Conservation (phyloP, 2,329 filamentous ascomycete genomes). For the Aspergillus pseudonomiae region DNA sequence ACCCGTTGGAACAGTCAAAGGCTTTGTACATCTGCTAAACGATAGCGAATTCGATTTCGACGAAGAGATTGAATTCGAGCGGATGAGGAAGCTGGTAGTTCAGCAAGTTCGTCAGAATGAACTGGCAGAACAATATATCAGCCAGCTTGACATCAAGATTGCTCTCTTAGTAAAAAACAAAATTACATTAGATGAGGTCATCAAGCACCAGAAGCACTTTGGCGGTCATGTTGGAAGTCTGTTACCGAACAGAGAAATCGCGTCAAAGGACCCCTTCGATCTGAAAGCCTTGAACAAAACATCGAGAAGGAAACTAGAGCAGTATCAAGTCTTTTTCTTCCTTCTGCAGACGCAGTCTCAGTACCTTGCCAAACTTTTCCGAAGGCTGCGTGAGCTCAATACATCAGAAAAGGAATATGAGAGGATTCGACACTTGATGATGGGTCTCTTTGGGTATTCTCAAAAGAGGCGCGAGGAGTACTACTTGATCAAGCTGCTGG, state of each 20-base stretch:
- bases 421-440: constrained; percentile 87
- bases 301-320: constrained; percentile 90
- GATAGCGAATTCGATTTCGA: constrained; percentile 99
- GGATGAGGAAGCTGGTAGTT: constrained; percentile 91
- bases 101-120: constrained; percentile 98
- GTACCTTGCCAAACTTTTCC: constrained; percentile 88
- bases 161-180: constrained; percentile 98
- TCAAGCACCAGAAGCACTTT: constrained; percentile 94
- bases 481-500: constrained; percentile 86
- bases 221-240: constrained; percentile 85
- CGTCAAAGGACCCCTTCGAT: constrained; percentile 89
- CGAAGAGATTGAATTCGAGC: constrained; percentile 95
- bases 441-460: constrained; percentile 95
- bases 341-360: constrained; percentile 94
- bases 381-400: constrained; percentile 77
- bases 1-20: constrained; percentile 94
- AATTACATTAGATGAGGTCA: constrained; percentile 96
- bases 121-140: constrained; percentile 95
- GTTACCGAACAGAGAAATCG: constrained; percentile 83
- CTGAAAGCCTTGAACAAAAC: constrained; percentile 97
- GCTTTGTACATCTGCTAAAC: constrained; percentile 95
- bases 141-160: constrained; percentile 98
- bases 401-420: constrained; percentile 91
- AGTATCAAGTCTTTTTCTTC: constrained; percentile 98
- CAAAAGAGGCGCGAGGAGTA: constrained; percentile 97